Base-by-base conservation (phyloP, 1,284 basidiomycete species). In the Cryptococcus depauperatus region DNA sequence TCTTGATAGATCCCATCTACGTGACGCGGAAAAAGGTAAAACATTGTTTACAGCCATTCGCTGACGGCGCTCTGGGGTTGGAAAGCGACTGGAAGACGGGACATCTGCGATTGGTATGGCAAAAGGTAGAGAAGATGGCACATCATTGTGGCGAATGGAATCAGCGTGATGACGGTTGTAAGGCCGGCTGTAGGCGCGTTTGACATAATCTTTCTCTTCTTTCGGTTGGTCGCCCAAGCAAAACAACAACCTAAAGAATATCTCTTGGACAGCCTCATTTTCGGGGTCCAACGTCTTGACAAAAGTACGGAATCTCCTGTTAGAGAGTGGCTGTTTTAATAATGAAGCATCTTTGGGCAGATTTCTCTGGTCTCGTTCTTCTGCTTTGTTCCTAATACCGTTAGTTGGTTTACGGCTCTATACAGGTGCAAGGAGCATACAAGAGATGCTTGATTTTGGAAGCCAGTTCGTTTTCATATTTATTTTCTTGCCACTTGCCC, bases 401-500 rank as follows among this genome's bases (percentile, higher is more conserved):
- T 37, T 14, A 37, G 35, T 22, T 19, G 18, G 16, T 18, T 14
- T 14, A 13, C 32, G 11, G 16, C 19, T 22, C 21, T 37, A 18
- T 7, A 10, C 19, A 22, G 35, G 8, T n/a, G 23, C 21, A 18
- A 29, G 25, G 28, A 19, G 7, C 13, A 55, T 58, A 49, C 35
- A 59, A 57, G 53, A 57, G 6, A 62, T 40, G 18, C 22, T 9
- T 26, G 21, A 62, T 25, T 32, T 62, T 62, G 6, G 35, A 13
- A 25, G 44, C 40, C 18, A 58, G 38, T 11, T 53, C 45, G 10
- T 51, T 44, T 27, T 59, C 58, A 41, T 52, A 57, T 32, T 59
- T 48, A 13, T 27, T 34, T 23, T 54, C 34, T 9, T 49, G 43
- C 56, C 56, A 59, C 37, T 53, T 52, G 23, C 58, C 59, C 59